Evolutionary conservation across 345 rosid genomes (phyloP).

Genomic region (Eucalyptus urophylla): DNA sequence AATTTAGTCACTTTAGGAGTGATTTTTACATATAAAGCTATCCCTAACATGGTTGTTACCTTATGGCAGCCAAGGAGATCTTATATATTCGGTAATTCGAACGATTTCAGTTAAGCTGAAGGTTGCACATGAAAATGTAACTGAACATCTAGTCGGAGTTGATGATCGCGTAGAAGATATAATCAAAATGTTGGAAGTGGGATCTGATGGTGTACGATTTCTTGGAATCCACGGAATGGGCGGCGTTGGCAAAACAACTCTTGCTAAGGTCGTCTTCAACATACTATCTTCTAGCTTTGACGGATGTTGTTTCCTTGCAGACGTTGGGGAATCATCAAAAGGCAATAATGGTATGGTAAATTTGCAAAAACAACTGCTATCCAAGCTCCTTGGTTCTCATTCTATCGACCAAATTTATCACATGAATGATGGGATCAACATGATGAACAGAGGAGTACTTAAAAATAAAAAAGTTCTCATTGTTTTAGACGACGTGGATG

Average conservation of each 20-base stretch:
- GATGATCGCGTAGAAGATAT: too few species aligned
- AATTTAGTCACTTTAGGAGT: too few species aligned
- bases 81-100: background rate
- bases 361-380: background rate
- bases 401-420: rapidly evolving
- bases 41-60: background rate
- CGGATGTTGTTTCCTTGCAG: background rate
- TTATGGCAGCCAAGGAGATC: background rate
- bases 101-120: background rate
- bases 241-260: background rate
- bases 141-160: background rate
- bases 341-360: background rate
- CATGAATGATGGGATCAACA: too few species aligned
- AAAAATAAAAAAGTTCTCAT: too few species aligned
- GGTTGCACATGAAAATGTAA: too few species aligned
- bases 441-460: background rate
- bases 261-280: background rate
- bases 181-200: too few species aligned
- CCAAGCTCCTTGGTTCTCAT: too few species aligned
- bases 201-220: too few species aligned
- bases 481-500: too few species aligned
- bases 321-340: background rate
- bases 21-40: background rate
- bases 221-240: too few species aligned
- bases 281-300: background rate